A percentile compares a stretch with the other conserved stretches of the same genome.
Conservation (phyloP, 768 basidiomycete species). For the Termitomyces sp. region DNA sequence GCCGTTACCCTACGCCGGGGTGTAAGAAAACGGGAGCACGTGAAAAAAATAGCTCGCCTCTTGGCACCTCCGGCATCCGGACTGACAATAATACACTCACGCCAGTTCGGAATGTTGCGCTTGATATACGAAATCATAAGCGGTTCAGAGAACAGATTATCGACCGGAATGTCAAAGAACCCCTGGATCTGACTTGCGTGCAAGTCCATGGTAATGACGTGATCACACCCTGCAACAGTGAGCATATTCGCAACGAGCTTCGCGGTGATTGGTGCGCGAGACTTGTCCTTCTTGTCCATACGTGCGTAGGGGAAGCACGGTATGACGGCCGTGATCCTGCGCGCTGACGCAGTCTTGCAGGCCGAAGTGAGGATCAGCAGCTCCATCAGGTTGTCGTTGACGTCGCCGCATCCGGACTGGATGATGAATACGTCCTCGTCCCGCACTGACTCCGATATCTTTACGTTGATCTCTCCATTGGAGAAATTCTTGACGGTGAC, state of each 20-base stretch:
- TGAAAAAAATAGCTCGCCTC: constrained; percentile 52
- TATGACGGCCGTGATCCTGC: constrained; percentile 94
- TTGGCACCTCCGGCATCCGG: constrained; percentile 99
- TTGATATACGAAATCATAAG: constrained; percentile 94
- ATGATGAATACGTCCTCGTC: constrained; percentile 99
- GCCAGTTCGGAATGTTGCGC: constrained; percentile 78
- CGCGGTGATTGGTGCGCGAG: constrained; percentile 93
- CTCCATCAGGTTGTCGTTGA: constrained; percentile 97
- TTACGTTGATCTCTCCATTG: constrained; percentile 93
- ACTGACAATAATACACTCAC: constrained; percentile 87
- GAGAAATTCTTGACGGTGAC: constrained; percentile 88
- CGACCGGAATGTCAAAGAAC: constrained; percentile 98
- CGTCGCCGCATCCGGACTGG: constrained; percentile 84
- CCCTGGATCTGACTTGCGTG: constrained; percentile 98
- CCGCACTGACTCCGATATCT: constrained; percentile 91
- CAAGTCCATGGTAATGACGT: constrained; percentile 99
- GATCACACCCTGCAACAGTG: constrained; percentile 93
- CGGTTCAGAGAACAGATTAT: constrained; percentile 96
- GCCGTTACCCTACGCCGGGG: constrained; percentile 61
- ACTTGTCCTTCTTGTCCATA: constrained; percentile 98
- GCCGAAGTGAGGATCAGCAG: constrained; percentile 98
- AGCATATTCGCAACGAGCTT: constrained; percentile 99
- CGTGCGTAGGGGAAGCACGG: constrained; percentile 97
- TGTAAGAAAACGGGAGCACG: constrained; percentile 5
- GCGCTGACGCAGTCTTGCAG: constrained; percentile 93